Evolutionary conservation across 73 alveolate species (phyloP).

Genomic region (Symbiodinium pilosum): DNA sequence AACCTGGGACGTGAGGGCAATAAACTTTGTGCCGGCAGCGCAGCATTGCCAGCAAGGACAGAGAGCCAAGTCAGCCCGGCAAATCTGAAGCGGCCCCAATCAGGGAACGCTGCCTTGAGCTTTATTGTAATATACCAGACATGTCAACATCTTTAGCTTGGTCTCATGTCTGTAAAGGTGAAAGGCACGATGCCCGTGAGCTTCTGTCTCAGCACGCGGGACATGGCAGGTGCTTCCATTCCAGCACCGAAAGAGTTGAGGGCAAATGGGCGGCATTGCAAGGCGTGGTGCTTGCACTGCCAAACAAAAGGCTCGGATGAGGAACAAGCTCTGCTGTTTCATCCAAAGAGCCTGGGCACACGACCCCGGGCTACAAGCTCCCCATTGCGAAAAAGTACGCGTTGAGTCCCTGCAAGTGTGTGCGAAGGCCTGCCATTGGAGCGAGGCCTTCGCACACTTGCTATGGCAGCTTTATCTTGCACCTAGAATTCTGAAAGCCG

Average conservation of each 20-base stretch:
- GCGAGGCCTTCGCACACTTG: not conserved
- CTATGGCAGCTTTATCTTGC: not conserved
- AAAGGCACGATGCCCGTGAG: conserved; percentile 16
- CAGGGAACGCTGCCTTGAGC: no score
- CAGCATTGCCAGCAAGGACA: conserved; percentile 23
- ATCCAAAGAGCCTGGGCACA: conserved; percentile 85
- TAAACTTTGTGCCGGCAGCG: conserved; percentile 11
- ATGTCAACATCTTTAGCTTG: no score
- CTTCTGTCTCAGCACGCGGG: conserved; percentile 23
- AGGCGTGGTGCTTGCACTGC: not conserved
- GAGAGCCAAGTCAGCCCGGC: no score
- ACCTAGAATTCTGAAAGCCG: no score
- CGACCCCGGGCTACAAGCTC: conserved; percentile 38
- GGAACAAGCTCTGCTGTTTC: conserved; percentile 93
- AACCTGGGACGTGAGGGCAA: conserved; percentile 4
- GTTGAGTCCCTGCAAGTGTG: not conserved
- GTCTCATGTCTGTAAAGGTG: not conserved
- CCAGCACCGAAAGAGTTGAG: not conserved
- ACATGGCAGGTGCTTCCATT: conserved; percentile 10
- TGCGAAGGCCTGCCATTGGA: conserved; percentile 10
- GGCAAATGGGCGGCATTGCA: not conserved
- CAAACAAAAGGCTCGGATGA: conserved; percentile 61
- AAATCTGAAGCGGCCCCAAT: no score
- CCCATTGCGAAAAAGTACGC: not conserved
- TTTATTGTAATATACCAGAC: no score